phyloP scores from a whole-genome alignment of 2,329 filamentous ascomycete species.

The Aschersonia sp. region DNA sequence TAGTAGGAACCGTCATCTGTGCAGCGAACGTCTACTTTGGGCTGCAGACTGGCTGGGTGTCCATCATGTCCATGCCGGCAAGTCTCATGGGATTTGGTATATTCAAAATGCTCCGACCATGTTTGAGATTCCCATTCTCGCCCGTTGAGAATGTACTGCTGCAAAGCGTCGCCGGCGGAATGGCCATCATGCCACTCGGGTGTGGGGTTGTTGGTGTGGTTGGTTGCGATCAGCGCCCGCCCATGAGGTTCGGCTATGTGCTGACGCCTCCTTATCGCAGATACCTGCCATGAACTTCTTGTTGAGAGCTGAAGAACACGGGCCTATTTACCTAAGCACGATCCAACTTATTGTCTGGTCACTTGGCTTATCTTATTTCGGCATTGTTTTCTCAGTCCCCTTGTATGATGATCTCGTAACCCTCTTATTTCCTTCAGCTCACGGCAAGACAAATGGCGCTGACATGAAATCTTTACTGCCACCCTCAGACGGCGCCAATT shows the following conservation, averaged over 20 bases:
- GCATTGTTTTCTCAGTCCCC: constrained; percentile 91
- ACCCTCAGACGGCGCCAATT: constrained; percentile 57
- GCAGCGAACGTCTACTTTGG: constrained; percentile 99
- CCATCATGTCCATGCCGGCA: constrained; percentile 93
- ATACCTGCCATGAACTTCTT: constrained; percentile 87
- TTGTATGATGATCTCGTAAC: constrained; percentile 29
- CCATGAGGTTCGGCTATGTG: background rate
- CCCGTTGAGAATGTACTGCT: constrained; percentile 95
- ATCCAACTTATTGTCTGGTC: constrained; percentile 82
- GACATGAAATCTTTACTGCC: background rate
- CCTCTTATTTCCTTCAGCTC: no score
- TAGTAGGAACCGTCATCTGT: constrained; percentile 80
- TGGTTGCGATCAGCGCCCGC: constrained; percentile 11
- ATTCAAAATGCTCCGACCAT: constrained; percentile 64
- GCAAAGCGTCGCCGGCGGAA: constrained; percentile 87
- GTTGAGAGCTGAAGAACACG: constrained; percentile 61
- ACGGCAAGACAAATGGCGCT: background rate
- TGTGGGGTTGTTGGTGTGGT: constrained; percentile 88
- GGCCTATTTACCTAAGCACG: constrained; percentile 56
- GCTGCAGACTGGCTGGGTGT: constrained; percentile 63
- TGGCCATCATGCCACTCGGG: constrained; percentile 92
- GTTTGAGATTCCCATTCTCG: constrained; percentile 69
- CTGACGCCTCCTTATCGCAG: constrained; percentile 13
- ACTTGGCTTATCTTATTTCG: constrained; percentile 87
- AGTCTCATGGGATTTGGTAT: constrained; percentile 89